A percentile compares a stretch with the other conserved stretches of the same genome.
These are phyloP conservation scores for Didymella pomorum DNA, from an alignment of 2,329 filamentous ascomycete genomes.

Conservation along the genomic window DNA sequence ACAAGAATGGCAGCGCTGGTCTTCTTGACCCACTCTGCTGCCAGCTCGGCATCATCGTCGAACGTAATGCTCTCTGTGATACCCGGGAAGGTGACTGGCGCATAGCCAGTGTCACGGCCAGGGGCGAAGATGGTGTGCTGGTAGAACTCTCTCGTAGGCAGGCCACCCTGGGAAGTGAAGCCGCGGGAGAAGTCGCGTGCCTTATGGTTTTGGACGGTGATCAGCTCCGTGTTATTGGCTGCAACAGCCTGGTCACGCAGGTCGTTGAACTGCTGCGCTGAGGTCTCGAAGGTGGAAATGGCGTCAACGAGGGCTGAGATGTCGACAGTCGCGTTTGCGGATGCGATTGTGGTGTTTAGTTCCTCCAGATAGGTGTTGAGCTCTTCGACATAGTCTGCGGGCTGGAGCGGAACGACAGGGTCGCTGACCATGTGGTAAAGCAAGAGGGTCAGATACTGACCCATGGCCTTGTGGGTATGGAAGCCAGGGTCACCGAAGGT, in stretches of 20 bases:
- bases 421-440: slow-evolving; percentile 54
- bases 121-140: slow-evolving; percentile 59
- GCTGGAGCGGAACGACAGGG: slow-evolving; percentile 51
- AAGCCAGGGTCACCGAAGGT: slow-evolving; percentile 62
- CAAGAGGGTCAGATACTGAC: slow-evolving; percentile 56
- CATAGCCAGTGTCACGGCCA: slow-evolving; percentile 53
- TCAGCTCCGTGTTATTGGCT: slow-evolving; percentile 38
- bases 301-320: slow-evolving; percentile 44
- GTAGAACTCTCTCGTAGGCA: slow-evolving; percentile 56
- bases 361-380: slow-evolving; percentile 48
- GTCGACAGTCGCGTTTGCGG: slow-evolving; percentile 44
- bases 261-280: slow-evolving; percentile 38
- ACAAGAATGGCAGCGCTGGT: slow-evolving; percentile 44
- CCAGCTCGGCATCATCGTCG: slow-evolving; percentile 37
- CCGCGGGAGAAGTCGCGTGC: slow-evolving; percentile 57
- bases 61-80: slow-evolving; percentile 51
- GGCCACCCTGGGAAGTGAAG: slow-evolving; percentile 57
- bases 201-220: slow-evolving; percentile 55
- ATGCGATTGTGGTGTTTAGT: slow-evolving; percentile 43
- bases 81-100: slow-evolving; percentile 49
- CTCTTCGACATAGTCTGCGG: slow-evolving; percentile 50
- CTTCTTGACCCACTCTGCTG: slow-evolving; percentile 48
- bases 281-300: slow-evolving; percentile 48
- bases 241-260: slow-evolving; percentile 43
- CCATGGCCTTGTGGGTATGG: slow-evolving; percentile 59